Percentiles rank a stretch among this genome's conserved stretches.
These are phyloP conservation scores for Colletotrichum lentis DNA, from an alignment of 2,329 filamentous ascomycete genomes.

Conservation along the genomic window DNA sequence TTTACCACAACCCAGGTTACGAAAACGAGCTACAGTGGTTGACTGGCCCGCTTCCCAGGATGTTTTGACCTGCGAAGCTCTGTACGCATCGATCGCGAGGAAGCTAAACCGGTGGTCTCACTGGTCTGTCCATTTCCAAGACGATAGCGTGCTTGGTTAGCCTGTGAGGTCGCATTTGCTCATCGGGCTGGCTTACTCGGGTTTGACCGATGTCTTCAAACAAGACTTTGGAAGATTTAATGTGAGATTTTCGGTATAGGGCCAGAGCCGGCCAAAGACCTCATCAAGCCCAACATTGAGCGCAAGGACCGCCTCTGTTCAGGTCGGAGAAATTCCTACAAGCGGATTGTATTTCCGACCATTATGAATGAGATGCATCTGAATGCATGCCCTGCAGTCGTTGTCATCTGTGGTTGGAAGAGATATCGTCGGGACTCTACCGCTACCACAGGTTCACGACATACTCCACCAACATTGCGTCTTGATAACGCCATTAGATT, in stretches of 20 bases:
- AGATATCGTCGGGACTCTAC: not conserved
- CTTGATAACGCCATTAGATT: constrained; percentile 32
- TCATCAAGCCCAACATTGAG: not conserved
- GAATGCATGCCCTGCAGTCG: not conserved
- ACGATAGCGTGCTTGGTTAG: not conserved
- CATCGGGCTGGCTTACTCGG: not conserved
- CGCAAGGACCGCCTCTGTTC: not conserved
- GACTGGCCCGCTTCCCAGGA: not conserved
- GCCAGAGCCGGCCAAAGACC: not conserved
- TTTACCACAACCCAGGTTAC: too few species aligned
- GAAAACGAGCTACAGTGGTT: too few species aligned
- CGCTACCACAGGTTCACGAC: constrained; percentile 20
- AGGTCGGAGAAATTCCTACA: not conserved
- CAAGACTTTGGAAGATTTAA: not conserved
- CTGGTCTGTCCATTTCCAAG: too few species aligned
- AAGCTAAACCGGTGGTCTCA: too few species aligned
- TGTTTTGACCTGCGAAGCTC: not conserved
- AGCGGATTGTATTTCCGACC: not conserved
- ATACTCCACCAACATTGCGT: constrained; percentile 29
- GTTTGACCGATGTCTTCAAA: not conserved
- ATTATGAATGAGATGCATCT: not conserved
- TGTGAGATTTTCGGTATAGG: not conserved
- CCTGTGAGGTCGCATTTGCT: not conserved
- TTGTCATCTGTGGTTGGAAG: not conserved
- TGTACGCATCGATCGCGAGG: too few species aligned